Base-by-base conservation (phyloP, 306 rosid genomes). In the Lathyrus tuberosus region DNA sequence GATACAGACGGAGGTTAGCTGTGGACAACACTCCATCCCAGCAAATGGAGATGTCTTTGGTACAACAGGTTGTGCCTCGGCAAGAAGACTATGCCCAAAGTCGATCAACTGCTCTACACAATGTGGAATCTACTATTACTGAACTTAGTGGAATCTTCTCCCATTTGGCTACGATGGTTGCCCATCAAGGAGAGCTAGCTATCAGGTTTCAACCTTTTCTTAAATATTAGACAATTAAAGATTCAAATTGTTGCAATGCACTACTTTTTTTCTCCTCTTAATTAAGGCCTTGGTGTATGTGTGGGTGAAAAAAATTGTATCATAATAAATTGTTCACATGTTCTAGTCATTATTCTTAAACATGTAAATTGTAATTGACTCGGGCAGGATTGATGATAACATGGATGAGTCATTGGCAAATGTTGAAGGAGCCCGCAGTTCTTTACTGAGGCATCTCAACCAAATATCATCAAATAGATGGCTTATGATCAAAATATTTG, bases 171-270 rank as follows among this genome's bases (percentile, higher is more conserved):
- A 90, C 98, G 18, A 93, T 93, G 98, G 98, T 93, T 78, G 90
- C 96, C 37, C 96, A 93, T 44, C 97, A 93, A 88, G 97, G 98
- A 81, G 97, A 93, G 76, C 85, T 93, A 64, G 98, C 98, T 61
- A 93, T 93, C 86, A 86, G 98, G 98, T 90, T 86, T 70, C 60
- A 69, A 51, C 8, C 65, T 65, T 83, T 16, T 64, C 82, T 64
- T 24, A 56, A 70, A 26, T 41, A 10, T 48, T 49, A 63, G 71
- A 79, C 64, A n/a, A 58, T 49, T 8, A 4, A 22, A 53, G 31
- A 49, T n/a, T 54, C 59, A 41, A 41, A 63, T 33, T 59, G 31
- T 67, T 66, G 47, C 8, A 24, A 16, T 49, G 46, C 20, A 48
- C 38, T 42, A n/a, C 41, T 28, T 53, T 31, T 64, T 64, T 59